Evolutionary conservation across 2,329 filamentous ascomycete genomes (phyloP), one percentile per base, ranked within the genome.

Genomic region (Fusarium verticillioides): DNA sequence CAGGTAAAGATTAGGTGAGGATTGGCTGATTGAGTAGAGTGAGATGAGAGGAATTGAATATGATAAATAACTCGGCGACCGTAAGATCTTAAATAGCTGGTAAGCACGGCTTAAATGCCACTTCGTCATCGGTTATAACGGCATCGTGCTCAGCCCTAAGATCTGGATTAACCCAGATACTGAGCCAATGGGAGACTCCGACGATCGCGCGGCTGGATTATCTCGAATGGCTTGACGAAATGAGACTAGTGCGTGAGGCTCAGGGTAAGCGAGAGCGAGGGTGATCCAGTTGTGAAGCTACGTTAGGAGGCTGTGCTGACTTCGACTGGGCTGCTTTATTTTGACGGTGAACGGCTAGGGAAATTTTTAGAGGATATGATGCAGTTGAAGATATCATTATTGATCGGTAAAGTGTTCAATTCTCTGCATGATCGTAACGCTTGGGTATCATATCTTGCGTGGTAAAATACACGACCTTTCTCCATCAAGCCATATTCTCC

Each of bases 91-190:
- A 59, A 61, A 46, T 64, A 34, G 12, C 16, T 19, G 7, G 11
- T 36, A 32, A 18, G 18, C 19, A 53, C 19, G 23, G 19, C 15
- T 54, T 46, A 16, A 57, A 52, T 57, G 66, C 70, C 57, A 71
- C 66, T 56, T 54, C 66, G 66, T 73, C 70, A 73, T 70, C 70
- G 56, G 70, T 32, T 66, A 70, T 36, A 46, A 12, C 65, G 69
- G 69, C 69, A 70, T 54, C 59, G 19, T 49, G 30, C 44, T 70
- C 66, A 69, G 59, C 66, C 66, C 66, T 70, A 69, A 23, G 36
- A 65, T 43, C 26, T 36, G 16, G 16, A 19, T 28, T 39, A 32
- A 37, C 16, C 26, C n/a, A 28, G 10, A 23, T 12, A 15, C 15
- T 15, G 16, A 34, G 16, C 69, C 59, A 69, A 73, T 73, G 9